phyloP scores from a whole-genome alignment of 108 stramenopile species.

The Nitzschia sp. region DNA sequence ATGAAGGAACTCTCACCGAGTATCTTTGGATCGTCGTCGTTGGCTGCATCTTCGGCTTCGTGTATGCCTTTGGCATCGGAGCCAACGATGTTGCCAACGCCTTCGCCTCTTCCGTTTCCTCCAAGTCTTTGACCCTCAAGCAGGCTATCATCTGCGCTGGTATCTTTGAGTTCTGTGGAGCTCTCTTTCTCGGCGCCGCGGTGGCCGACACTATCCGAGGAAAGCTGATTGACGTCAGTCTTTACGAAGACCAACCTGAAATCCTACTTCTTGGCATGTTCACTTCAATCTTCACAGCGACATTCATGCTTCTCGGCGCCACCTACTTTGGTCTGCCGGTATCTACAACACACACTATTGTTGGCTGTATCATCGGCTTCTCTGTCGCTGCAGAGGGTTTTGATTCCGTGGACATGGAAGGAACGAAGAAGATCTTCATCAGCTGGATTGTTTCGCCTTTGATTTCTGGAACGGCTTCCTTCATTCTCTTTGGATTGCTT shows the following conservation, averaged over 20 bases:
- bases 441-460: slow-evolving; percentile 64
- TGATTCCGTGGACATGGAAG: slow-evolving; percentile 45
- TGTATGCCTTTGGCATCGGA: slow-evolving; percentile 44
- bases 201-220: slow-evolving; percentile 63
- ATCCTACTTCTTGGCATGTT: slow-evolving; percentile 69
- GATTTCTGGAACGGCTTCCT: slow-evolving; percentile 37
- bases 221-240: slow-evolving; percentile 49
- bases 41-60: slow-evolving; percentile 47
- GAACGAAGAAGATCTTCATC: slow-evolving; percentile 37
- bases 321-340: slow-evolving; percentile 64
- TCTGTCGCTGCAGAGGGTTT: slow-evolving; percentile 39
- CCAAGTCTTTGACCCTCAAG: slow-evolving; percentile 69
- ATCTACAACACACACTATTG: slow-evolving; percentile 64
- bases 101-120: slow-evolving; percentile 71
- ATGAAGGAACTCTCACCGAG: slow-evolving; percentile 11
- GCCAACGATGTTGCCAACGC: slow-evolving; percentile 85
- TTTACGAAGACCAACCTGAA: slow-evolving; percentile 48
- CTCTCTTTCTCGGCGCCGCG: slow-evolving; percentile 56
- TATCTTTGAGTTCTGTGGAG: slow-evolving; percentile 69
- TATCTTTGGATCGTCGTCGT: slow-evolving; percentile 48
- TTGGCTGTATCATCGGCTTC: slow-evolving; percentile 71
- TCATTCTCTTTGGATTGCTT: slow-evolving; percentile 39
- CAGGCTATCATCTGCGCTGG: slow-evolving; percentile 65
- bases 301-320: slow-evolving; percentile 52
- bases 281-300: slow-evolving; percentile 44